These are phyloP conservation scores for Tetracentron sinense DNA, from an alignment of 164 flowering plant species.

Conservation along the genomic window DNA sequence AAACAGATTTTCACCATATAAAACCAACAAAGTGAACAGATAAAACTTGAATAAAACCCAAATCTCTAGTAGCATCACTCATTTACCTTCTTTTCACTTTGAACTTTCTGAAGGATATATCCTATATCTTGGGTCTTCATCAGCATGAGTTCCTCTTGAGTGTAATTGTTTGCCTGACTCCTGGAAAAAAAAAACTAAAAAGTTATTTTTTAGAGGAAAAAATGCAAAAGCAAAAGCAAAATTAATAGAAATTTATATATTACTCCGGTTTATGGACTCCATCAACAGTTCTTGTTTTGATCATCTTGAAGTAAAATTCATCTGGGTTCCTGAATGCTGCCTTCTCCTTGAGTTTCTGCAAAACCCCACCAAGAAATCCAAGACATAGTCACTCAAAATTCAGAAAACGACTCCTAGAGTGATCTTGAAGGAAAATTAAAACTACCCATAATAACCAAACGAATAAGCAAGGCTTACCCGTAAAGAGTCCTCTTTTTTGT, in stretches of 20 bases:
- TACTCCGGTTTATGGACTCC: conserved; percentile 78
- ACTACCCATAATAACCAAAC: not conserved
- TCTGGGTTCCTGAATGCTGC: conserved; percentile 85
- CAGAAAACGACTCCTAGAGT: not conserved
- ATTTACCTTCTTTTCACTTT: conserved; percentile 70
- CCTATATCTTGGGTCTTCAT: conserved; percentile 94
- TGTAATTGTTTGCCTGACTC: conserved; percentile 62
- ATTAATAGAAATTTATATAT: conserved; percentile 6
- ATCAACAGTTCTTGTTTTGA: conserved; percentile 48
- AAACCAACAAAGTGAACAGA: not conserved
- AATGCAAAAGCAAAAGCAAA: not conserved
- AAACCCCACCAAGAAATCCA: conserved; percentile 11
- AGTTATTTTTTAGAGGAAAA: not conserved
- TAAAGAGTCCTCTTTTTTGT: conserved; percentile 61
- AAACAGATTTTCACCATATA: conserved; percentile 5
- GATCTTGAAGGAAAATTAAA: not conserved
- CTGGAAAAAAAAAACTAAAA: conserved; percentile 23
- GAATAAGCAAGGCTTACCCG: conserved; percentile 32
- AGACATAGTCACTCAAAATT: not conserved
- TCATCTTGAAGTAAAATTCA: conserved; percentile 86
- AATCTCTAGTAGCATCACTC: not conserved
- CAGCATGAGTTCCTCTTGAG: conserved; percentile 68
- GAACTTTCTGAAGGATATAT: conserved; percentile 72
- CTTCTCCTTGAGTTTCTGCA: conserved; percentile 77
- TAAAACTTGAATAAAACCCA: not conserved